Evolutionary conservation across 1,284 basidiomycete genomes (phyloP).

Genomic region (Fomitiporia mediterranea): DNA sequence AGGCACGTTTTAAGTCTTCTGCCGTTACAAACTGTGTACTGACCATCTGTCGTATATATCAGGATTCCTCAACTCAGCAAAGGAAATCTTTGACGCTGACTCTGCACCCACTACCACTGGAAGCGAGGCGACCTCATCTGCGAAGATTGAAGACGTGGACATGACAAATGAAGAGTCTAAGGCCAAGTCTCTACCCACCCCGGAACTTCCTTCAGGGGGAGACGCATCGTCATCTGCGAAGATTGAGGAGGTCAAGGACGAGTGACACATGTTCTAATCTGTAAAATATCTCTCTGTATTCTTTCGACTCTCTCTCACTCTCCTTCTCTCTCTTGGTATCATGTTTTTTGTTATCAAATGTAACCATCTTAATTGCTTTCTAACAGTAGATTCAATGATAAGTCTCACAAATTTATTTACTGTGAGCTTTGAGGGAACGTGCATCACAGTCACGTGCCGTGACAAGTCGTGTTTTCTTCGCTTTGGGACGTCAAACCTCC

Average conservation of each 20-base stretch:
- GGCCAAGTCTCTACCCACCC: no score
- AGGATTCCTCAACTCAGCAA: conserved; percentile 16
- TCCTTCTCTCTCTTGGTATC: no score
- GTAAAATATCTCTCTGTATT: neutral
- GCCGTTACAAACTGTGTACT: no score
- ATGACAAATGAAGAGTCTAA: no score
- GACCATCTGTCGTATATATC: no score
- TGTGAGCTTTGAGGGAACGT: no score
- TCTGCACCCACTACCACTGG: neutral
- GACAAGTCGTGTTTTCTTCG: neutral
- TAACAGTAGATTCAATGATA: no score
- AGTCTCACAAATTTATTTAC: no score
- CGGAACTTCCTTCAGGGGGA: neutral
- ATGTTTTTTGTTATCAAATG: neutral
- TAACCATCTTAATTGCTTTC: neutral
- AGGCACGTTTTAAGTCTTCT: conserved; percentile 39
- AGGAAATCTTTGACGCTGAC: conserved; percentile 12
- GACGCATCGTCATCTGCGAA: neutral
- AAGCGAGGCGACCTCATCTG: neutral
- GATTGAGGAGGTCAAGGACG: conserved; percentile 14
- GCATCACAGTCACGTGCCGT: neutral
- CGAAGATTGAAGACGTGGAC: conserved; percentile 12
- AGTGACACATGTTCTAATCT: neutral
- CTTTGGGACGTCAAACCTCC: no score
- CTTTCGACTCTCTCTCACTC: neutral